Conservation (phyloP, 495 filamentous ascomycete species). For the Lepraria neglecta region DNA sequence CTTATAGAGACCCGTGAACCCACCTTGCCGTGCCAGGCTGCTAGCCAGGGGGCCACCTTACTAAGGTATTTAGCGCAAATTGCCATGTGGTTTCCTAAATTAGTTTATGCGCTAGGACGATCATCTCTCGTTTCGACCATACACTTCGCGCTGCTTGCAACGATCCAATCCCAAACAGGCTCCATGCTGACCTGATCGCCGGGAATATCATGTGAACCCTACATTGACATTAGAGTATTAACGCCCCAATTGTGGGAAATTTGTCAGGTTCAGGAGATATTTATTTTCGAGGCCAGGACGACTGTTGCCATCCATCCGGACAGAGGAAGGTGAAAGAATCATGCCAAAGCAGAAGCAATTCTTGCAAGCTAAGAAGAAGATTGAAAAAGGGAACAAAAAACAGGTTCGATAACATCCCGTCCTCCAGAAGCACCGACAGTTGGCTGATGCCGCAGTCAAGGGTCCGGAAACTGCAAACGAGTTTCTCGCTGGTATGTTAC, state of each 20-base stretch:
- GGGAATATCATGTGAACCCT: not conserved
- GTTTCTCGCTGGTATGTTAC: conserved; percentile 44
- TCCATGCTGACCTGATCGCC: conserved; percentile 1
- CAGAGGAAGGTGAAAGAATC: conserved; percentile 3
- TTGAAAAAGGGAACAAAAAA: conserved; percentile 28
- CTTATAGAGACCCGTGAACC: not conserved
- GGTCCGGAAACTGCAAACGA: conserved; percentile 55
- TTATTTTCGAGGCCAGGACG: not conserved
- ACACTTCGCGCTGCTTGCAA: not conserved
- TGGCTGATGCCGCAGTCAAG: conserved; percentile 32
- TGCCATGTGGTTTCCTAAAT: conserved; percentile 4
- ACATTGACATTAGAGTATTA: no score
- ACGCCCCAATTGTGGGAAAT: not conserved
- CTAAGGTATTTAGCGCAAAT: not conserved
- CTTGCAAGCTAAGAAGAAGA: conserved; percentile 45
- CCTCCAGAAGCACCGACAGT: not conserved
- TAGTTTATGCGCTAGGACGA: not conserved
- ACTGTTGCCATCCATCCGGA: not conserved
- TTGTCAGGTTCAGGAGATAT: not conserved
- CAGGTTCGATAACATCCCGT: conserved; percentile 9
- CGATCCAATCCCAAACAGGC: not conserved
- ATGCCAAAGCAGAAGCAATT: conserved; percentile 53
- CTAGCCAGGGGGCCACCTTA: no score
- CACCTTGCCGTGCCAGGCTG: no score
- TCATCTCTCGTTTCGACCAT: not conserved